phyloP scores from a whole-genome alignment of 257 asterid genomes.

The Solanum gandarillasii region DNA sequence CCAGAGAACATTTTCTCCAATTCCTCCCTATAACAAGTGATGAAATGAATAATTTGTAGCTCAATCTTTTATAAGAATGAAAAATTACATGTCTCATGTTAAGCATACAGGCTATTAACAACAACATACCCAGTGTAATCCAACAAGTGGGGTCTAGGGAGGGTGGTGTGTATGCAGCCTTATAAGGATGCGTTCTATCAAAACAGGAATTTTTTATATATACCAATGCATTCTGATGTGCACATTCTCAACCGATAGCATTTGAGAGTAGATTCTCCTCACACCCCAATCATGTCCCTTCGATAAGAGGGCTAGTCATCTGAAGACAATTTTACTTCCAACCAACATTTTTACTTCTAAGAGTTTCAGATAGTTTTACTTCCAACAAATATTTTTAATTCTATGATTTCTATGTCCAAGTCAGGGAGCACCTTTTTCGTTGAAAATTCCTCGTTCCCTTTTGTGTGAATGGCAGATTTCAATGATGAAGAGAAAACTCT shows the following conservation, averaged over 20 bases:
- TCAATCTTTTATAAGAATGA: not conserved
- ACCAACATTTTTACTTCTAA: not conserved
- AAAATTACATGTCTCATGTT: not conserved
- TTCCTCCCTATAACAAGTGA: conserved; percentile 44
- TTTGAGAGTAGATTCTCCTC: not conserved
- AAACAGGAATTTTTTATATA: not conserved
- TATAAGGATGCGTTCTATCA: not conserved
- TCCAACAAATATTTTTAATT: not conserved
- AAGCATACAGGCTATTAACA: not conserved
- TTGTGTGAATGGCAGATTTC: not conserved
- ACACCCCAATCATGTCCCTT: not conserved
- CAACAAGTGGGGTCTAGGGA: not conserved
- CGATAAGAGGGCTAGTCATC: not conserved
- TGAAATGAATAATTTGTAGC: not conserved
- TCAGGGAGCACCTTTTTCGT: not conserved
- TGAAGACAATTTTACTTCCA: not conserved
- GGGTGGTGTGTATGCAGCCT: not conserved
- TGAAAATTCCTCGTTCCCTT: not conserved
- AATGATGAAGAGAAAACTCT: not conserved
- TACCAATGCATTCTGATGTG: not conserved
- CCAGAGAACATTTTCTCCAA: conserved; percentile 66
- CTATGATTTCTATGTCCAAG: not conserved
- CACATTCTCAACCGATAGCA: not conserved
- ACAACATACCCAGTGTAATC: not conserved
- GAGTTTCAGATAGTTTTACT: not conserved